Evolutionary conservation across 768 basidiomycete genomes (phyloP), one percentile per base, ranked within the genome.

Genomic region (Lactarius pseudohatsudake): DNA sequence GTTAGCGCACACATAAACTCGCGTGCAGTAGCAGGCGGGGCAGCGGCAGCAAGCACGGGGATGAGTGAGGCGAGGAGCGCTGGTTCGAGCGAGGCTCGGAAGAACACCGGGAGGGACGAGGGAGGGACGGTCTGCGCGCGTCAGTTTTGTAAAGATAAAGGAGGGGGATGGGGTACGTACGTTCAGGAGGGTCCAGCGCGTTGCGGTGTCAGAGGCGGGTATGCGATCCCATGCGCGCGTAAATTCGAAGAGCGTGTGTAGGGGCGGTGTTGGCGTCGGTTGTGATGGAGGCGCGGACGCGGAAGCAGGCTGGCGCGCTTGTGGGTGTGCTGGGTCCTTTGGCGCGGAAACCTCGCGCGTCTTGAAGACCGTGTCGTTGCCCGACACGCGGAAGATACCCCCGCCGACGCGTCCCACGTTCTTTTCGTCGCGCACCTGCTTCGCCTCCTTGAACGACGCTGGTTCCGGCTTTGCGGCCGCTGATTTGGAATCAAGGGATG

Each of bases 31-130:
- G 64, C 65, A 4, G 50, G 67, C 54, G 64, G 80, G 74, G 13
- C 75, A 71, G 41, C 41, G 0, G 72, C 71, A 9, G 72, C 74
- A 69, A 92, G 84, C 3, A 81, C 82, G 34, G 79, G 76, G 30
- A 92, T 73, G 26, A 92, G 78, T 1, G 85, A 83, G 2, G 79
- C 78, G 20, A 94, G 81, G 32, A 90, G 71, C 1, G 80, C 71
- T 0, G 92, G 84, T 54, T 93, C 92, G 38, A 94, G 79, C 0
- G 90, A 90, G 0, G 80, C 84, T 71, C 88, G 82, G 76, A 90
- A 91, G 45, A 94, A 75, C 1, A 79, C 70, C 0, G 90, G 89
- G 32, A 93, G 74, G 20, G 78, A 76, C 9, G 78, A 57, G 0
- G 91, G 85, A 0, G 83, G 77, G 54, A 92, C 80, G 40, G 78